Conservation (phyloP, 352 stramenopile species). For the Pythium chondricola region DNA sequence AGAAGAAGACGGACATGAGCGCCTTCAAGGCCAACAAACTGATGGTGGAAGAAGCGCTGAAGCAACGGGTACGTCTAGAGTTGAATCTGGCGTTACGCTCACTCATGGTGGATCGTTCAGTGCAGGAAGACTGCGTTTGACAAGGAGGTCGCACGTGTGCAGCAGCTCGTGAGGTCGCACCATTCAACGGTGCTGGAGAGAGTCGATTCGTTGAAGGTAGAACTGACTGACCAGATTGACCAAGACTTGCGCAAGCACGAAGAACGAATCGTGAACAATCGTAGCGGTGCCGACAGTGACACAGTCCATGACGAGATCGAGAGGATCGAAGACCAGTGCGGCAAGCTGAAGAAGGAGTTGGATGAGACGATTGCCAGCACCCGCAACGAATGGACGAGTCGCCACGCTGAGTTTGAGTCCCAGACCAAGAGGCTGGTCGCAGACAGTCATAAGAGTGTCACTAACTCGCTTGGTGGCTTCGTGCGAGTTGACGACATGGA, state of each 20-base stretch:
- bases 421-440: no score
- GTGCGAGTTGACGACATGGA: no score
- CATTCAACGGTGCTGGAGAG: constrained; percentile 13
- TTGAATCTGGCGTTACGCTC: no score
- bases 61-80: constrained; percentile 27
- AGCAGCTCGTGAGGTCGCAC: constrained; percentile 28
- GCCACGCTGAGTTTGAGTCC: no score
- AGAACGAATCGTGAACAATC: background rate
- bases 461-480: no score
- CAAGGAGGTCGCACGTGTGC: constrained; percentile 33
- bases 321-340: no score
- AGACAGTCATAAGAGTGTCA: no score
- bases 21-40: constrained; percentile 23
- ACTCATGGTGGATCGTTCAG: constrained; percentile 14
- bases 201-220: constrained; percentile 12
- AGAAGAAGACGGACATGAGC: constrained; percentile 41
- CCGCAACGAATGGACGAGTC: no score
- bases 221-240: background rate
- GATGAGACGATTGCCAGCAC: background rate
- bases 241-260: background rate
- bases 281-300: background rate
- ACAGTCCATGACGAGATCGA: background rate
- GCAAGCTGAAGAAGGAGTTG: background rate
- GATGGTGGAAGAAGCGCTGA: constrained; percentile 33
- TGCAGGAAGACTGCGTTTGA: constrained; percentile 50